Base-by-base conservation (phyloP, 176 grass and related monocot species). In the Musa acuminata region DNA sequence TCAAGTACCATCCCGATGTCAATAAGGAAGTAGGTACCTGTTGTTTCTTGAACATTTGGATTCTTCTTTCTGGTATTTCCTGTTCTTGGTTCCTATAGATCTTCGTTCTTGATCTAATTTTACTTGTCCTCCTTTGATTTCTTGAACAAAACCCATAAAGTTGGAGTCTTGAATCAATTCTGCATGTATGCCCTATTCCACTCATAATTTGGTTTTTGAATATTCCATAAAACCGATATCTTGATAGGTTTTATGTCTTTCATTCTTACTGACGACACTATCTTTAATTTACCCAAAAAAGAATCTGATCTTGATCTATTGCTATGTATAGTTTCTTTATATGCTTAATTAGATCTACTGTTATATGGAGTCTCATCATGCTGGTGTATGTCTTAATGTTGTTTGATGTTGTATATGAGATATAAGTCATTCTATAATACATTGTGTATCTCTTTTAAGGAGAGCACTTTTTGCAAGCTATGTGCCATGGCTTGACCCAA, bases 1-100 rank as follows among this genome's bases (percentile, higher is more conserved):
- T 97, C 77, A 87, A 81, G 78, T 90, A 72, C 79, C 93, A 92
- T 54, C 90, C 93, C 5, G 90, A 96, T 65, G 93, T 96, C 71
- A 92, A 92, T 80, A 92, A 96, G 74, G 93, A 92, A 86, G 92
- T 43, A 43, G 35, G 35, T 43, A 43, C 4, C 35, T 43, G 35
- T 17, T 63, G 20, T 2, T 23, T 8, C 17, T 63, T 63, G 60
- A 8, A 22, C 22, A 11, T 63, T 63, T 22, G 13, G 24, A 13
- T 26, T 65, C 24, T 26, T 43, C 35, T 43, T 43, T 43, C 35
- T 23, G 23, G 11, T 64, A 8, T 12, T 67, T 67, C 24, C 11
- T 35, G 26, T 67, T 67, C 10, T 27, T 67, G 12, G 29, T 27
- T 22, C 35, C 26, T 12, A 2, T 29, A 14, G 64, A 29, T 13